phyloP scores from a whole-genome alignment of 345 rosid species.

The Zanthoxylum bungeanum region DNA sequence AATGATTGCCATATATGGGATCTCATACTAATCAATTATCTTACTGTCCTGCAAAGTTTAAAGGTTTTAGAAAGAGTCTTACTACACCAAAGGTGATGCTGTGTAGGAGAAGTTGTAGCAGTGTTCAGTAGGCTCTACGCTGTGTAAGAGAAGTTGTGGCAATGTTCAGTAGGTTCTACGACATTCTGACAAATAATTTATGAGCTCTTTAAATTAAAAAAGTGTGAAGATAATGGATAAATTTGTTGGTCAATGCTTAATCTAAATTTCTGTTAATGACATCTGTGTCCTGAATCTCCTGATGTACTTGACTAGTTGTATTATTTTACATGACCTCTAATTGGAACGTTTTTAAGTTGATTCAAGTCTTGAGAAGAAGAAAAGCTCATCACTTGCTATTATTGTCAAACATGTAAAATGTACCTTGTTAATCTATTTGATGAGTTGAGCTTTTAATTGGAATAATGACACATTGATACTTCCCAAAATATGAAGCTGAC shows the following conservation, averaged over 20 bases:
- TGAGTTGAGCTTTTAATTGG: not conserved
- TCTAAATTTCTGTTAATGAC: not conserved
- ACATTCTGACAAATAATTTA: no score
- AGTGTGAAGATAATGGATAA: not conserved
- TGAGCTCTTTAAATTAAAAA: not conserved
- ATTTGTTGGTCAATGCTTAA: not conserved
- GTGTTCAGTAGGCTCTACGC: no score
- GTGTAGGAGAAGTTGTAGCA: not conserved
- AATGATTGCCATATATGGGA: not conserved
- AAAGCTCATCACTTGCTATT: not conserved
- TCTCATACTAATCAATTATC: not conserved
- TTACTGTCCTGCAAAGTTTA: not conserved
- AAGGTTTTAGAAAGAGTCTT: not conserved
- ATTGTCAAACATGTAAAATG: no score
- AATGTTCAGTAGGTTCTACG: not conserved
- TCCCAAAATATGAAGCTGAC: conserved; percentile 52
- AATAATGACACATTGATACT: not conserved
- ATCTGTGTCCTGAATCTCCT: not conserved
- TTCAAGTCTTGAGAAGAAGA: not conserved
- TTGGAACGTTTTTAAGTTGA: not conserved
- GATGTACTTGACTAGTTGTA: no score
- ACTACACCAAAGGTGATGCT: not conserved
- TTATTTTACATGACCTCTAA: no score
- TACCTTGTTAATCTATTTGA: not conserved
- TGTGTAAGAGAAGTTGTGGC: no score